A percentile compares a stretch with the other conserved stretches of the same genome.
These are phyloP conservation scores for Polygonum maritimum DNA, from an alignment of 148 eudicot genomes.

Conservation along the genomic window DNA sequence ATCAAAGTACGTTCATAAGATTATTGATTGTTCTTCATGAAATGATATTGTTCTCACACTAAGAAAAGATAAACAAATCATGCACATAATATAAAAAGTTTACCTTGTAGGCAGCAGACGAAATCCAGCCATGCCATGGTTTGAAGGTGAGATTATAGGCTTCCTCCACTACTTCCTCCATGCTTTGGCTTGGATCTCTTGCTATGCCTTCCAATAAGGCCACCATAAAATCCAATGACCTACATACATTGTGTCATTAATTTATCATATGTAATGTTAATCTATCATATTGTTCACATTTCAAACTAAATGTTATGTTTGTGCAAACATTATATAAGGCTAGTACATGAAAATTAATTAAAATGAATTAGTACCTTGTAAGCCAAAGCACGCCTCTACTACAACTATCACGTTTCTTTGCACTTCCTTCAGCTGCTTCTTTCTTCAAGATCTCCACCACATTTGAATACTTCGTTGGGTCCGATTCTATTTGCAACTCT, in stretches of 20 bases:
- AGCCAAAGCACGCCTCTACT: constrained; percentile 85
- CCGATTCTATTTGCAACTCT: constrained; percentile 52
- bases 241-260: constrained; percentile 8
- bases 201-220: constrained; percentile 36
- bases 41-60: neutral
- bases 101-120: constrained; percentile 75
- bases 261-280: no score
- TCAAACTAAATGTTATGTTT: no score
- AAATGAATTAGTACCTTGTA: constrained; percentile 37
- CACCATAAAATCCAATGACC: constrained; percentile 57
- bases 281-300: no score
- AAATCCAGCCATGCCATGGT: constrained; percentile 98
- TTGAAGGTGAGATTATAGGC: constrained; percentile 53
- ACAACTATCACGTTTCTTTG: constrained; percentile 51
- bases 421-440: constrained; percentile 57
- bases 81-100: neutral
- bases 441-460: constrained; percentile 69
- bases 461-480: constrained; percentile 49
- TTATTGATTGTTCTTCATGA: neutral
- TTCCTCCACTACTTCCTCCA: constrained; percentile 61
- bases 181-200: constrained; percentile 34
- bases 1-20: neutral
- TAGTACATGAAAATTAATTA: neutral
- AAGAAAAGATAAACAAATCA: neutral
- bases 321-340: neutral